Base-by-base conservation (phyloP, 129 eudicot genomes). In the Erigeron canadensis region DNA sequence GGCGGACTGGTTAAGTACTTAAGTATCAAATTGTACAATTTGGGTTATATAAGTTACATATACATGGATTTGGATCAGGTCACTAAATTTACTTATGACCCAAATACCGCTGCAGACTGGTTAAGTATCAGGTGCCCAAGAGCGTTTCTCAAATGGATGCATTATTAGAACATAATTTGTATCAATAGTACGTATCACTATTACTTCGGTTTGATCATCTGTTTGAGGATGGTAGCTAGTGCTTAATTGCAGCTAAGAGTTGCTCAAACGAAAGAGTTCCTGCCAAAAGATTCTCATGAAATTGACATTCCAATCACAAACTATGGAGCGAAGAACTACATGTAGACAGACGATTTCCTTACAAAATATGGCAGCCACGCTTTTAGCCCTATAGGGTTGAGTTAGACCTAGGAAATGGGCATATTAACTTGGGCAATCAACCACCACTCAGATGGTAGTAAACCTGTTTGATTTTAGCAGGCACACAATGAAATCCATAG, bases 401-500 rank as follows among this genome's bases (percentile, higher is more conserved):
- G 59, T 4, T 15, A 54, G 7, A 54, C 59, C 16, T 9, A 54
- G 2, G 19, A 54, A 54, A 54, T 54, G 21, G 59, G 59, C 59
- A 54, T 54, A 54, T 54, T 54, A 16, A 13, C 59, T 54, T 13
- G 7, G 59, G 22, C 59, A 23, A 15, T 54, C 59, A 19, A 54
- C 59, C 59, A 54, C 59, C 22, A 57, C 63, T 11, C 21, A 22
- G 1, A 58, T 58, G 16, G 63, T 58, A 19, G 9, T 16, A 58
- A 58, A 58, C 63, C 63, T 22, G 63, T 58, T 58, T 15, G 63
- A 58, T 58, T 12, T 8, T 16, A 41, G 63, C 12, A 58, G 12
- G 38, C 40, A n/a, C 38, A 58, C n/a, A 58, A 58, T 58, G 15
- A 58, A 58, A 58, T 58, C 63, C 63, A 21, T 58, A 39, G 63